A percentile compares a stretch with the other conserved stretches of the same genome.
These are phyloP conservation scores for Alternaria sp. DNA, from an alignment of 2,329 filamentous ascomycete species.

Conservation along the genomic window DNA sequence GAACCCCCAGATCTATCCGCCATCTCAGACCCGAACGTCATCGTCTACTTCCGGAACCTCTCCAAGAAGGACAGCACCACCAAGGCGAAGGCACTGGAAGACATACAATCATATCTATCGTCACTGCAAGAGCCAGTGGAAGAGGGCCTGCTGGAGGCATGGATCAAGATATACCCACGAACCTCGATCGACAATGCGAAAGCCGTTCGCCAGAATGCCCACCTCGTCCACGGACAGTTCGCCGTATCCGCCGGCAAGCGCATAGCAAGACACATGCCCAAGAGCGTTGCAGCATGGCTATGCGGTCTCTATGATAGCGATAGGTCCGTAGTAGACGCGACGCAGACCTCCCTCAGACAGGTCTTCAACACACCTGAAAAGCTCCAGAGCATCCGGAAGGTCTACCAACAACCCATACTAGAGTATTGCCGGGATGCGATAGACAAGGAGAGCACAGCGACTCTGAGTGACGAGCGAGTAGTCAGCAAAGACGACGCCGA, in stretches of 20 bases:
- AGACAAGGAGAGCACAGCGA: constrained; percentile 77
- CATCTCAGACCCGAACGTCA: constrained; percentile 81
- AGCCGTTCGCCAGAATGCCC: constrained; percentile 86
- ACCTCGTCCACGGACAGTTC: constrained; percentile 74
- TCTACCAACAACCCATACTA: constrained; percentile 82
- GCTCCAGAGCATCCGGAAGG: constrained; percentile 76
- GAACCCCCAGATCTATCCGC: constrained; percentile 82
- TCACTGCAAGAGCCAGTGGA: constrained; percentile 71
- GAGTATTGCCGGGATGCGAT: constrained; percentile 83
- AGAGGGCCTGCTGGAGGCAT: constrained; percentile 84
- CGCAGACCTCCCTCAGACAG: constrained; percentile 75
- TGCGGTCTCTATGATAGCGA: constrained; percentile 90
- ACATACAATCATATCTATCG: constrained; percentile 74
- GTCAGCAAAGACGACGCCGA: constrained; percentile 86
- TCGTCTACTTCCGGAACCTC: constrained; percentile 92
- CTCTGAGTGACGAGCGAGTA: constrained; percentile 87
- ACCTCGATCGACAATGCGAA: constrained; percentile 89
- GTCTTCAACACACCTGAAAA: constrained; percentile 87
- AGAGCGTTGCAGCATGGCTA: constrained; percentile 87
- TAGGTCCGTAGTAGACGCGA: constrained; percentile 76
- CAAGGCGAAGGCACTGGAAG: constrained; percentile 88
- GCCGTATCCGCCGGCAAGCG: constrained; percentile 74
- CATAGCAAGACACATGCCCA: constrained; percentile 80
- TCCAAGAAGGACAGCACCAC: constrained; percentile 93
- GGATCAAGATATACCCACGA: constrained; percentile 88